Base-by-base conservation (phyloP, 805 yeast species). In the Wickerhamomyces chaumierensis region DNA sequence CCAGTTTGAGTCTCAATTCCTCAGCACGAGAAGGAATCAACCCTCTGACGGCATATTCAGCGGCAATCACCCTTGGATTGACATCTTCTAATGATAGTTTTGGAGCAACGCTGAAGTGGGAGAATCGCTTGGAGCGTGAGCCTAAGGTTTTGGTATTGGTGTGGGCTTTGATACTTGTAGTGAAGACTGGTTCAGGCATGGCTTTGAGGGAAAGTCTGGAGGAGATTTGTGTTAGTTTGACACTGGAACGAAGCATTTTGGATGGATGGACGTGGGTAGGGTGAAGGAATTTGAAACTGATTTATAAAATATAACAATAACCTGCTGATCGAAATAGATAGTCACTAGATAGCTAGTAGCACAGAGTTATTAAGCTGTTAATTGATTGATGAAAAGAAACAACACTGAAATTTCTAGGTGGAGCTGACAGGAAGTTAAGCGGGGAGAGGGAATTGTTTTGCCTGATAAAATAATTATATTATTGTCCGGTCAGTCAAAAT, bases 41-140 rank as follows among this genome's bases (percentile, higher is more conserved):
- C 21, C 99, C 99, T 53, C 99, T 71, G 20, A 92, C 98, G 4
- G 98, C 99, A 56, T 92, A 92, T 55, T 88, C 81, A 17, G 98
- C 97, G 39, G 75, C 75, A 36, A 86, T 65, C 8, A 90, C 87
- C 41, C 72, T 65, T 41, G 71, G 77, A 58, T 90, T 90, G 49
- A 88, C 64, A 45, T 81, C 85, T 2, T 55, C 51, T 12, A 69
- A 54, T 2, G 61, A 45, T 31, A 80, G 52, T 36, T 54, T 59
- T 14, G 53, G 51, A 5, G 66, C 63, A 2, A 63, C 58, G 13
- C 42, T 42, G 27, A 56, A 50, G 20, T 28, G 33, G 18, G 17
- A 16, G 33, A 15, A 31, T 6, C 18, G 9, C 13, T 15, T 31
- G 18, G 6, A 8, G 31, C 7, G 9, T 7, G 25, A 21, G 25